phyloP scores from a whole-genome alignment of 2,329 filamentous ascomycete genomes.

The Monosporascus sp. region DNA sequence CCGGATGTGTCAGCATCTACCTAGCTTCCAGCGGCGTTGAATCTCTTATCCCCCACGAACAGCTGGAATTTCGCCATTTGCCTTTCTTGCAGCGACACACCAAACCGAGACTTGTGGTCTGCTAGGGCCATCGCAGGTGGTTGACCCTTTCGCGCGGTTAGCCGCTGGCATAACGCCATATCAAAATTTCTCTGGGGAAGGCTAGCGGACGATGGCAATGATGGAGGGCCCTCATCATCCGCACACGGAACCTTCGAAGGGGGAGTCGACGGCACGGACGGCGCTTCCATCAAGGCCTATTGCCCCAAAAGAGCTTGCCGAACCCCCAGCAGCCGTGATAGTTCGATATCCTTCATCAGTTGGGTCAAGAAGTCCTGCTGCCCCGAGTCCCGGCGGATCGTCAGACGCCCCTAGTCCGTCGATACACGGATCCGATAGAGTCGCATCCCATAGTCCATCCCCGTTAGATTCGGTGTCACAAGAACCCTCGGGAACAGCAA shows the following conservation, averaged over 20 bases:
- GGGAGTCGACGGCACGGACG: constrained; percentile 19
- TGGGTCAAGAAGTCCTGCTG: constrained; percentile 21
- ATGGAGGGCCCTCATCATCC: constrained; percentile 19
- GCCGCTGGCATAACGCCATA: constrained; percentile 1
- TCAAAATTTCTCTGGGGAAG: constrained; percentile 1
- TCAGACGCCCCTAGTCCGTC: constrained; percentile 24
- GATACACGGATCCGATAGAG: constrained; percentile 23
- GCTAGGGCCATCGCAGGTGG: not conserved
- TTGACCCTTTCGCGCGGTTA: not conserved
- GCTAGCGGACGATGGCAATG: constrained; percentile 10
- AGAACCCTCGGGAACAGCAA: constrained; percentile 11
- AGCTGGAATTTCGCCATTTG: not conserved
- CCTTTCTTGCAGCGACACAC: not conserved
- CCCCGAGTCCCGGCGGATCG: constrained; percentile 19
- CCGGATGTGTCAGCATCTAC: not conserved
- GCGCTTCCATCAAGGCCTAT: constrained; percentile 25
- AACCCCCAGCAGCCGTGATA: constrained; percentile 15
- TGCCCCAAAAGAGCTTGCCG: constrained; percentile 19
- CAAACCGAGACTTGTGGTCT: not conserved
- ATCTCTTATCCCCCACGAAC: not conserved
- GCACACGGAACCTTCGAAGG: constrained; percentile 14
- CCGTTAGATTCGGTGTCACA: constrained; percentile 20
- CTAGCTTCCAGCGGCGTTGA: not conserved
- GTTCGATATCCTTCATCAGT: constrained; percentile 15
- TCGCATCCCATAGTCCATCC: constrained; percentile 26